phyloP scores from a whole-genome alignment of 306 rosid species.

The Inga oerstediana region DNA sequence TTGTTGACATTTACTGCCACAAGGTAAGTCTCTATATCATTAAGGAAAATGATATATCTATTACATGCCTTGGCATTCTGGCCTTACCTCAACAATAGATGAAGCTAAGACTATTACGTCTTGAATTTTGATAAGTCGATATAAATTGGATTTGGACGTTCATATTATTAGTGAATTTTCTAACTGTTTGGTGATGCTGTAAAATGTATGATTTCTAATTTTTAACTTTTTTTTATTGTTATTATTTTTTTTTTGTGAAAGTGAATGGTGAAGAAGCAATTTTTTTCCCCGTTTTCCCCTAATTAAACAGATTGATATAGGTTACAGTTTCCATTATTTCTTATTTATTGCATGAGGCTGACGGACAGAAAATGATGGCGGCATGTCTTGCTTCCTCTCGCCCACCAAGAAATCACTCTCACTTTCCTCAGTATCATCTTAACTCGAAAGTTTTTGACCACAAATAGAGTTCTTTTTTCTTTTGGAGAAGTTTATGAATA shows the following conservation, averaged over 20 bases:
- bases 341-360: neutral
- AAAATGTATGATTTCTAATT: neutral
- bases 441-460: neutral
- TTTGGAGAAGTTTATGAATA: neutral
- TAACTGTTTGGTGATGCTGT: neutral
- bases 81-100: slow-evolving; percentile 22
- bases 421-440: neutral
- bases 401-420: neutral
- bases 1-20: slow-evolving; percentile 87
- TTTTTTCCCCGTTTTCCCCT: neutral
- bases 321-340: neutral
- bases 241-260: neutral
- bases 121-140: slow-evolving; percentile 1
- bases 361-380: neutral
- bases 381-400: neutral
- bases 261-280: neutral
- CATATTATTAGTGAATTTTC: slow-evolving; percentile 2
- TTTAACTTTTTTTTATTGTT: neutral
- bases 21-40: slow-evolving; percentile 57
- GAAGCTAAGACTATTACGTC: neutral
- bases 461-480: neutral
- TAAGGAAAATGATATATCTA: neutral
- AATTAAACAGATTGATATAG: neutral
- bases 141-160: slow-evolving; percentile 13
- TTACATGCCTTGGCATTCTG: slow-evolving; percentile 8